phyloP scores from a whole-genome alignment of 768 basidiomycete genomes.

The Lactarius pseudohatsudake region DNA sequence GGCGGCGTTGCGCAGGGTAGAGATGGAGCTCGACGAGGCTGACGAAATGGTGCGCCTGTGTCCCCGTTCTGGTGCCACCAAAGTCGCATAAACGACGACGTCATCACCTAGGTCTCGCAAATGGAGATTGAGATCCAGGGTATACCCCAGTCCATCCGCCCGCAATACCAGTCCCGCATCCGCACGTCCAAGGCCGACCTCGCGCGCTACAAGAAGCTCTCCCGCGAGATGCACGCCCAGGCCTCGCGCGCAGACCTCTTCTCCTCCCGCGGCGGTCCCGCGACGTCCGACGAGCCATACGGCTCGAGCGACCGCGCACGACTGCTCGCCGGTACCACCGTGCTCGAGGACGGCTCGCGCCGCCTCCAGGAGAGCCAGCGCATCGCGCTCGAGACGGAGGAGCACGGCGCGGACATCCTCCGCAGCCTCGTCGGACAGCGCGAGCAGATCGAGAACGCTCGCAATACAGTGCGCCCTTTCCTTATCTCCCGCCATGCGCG shows the following conservation, averaged over 20 bases:
- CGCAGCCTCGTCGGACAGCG: slow-evolving; percentile 81
- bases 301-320: slow-evolving; percentile 71
- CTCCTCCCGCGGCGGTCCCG: slow-evolving; percentile 34
- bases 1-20: slow-evolving; percentile 74
- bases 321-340: slow-evolving; percentile 71
- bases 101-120: slow-evolving; percentile 62
- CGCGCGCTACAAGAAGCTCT: slow-evolving; percentile 74
- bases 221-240: slow-evolving; percentile 69
- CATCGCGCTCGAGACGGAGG: slow-evolving; percentile 94
- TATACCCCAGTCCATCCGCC: slow-evolving; percentile 81
- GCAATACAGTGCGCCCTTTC: slow-evolving; percentile 68
- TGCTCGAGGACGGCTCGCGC: slow-evolving; percentile 81
- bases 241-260: slow-evolving; percentile 80
- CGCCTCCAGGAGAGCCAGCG: slow-evolving; percentile 88
- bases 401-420: slow-evolving; percentile 91
- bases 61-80: not conserved
- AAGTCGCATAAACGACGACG: too few species aligned
- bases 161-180: slow-evolving; percentile 75
- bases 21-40: slow-evolving; percentile 97
- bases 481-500: not conserved
- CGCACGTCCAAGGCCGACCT: slow-evolving; percentile 74
- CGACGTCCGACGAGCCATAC: slow-evolving; percentile 81
- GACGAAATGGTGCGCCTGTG: slow-evolving; percentile 81
- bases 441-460: slow-evolving; percentile 91
- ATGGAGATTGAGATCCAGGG: slow-evolving; percentile 99